Percentiles rank a stretch among this genome's conserved stretches.
These are phyloP conservation scores for Claviceps sp. DNA, from an alignment of 2,329 filamentous ascomycete species.

Conservation along the genomic window DNA sequence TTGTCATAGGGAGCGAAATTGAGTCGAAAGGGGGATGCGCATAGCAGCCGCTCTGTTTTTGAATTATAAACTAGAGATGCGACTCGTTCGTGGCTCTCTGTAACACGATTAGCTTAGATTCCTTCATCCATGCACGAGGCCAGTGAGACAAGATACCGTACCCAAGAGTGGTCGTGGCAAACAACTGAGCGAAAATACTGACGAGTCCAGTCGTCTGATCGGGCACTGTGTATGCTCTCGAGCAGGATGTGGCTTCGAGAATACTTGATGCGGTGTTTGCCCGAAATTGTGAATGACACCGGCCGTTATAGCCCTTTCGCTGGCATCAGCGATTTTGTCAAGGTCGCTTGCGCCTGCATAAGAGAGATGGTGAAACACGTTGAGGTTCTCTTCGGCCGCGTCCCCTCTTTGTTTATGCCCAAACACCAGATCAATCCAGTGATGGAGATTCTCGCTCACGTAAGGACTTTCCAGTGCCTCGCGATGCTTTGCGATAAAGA, in stretches of 20 bases:
- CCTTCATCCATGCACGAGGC: neutral
- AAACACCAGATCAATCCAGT: slow-evolving; percentile 95
- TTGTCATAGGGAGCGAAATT: slow-evolving; percentile 89
- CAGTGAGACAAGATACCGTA: slow-evolving; percentile 17
- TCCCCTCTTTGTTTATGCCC: slow-evolving; percentile 90
- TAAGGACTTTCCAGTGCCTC: slow-evolving; percentile 89
- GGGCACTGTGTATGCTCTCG: slow-evolving; percentile 56
- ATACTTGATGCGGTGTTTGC: slow-evolving; percentile 92
- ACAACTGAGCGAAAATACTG: slow-evolving; percentile 61
- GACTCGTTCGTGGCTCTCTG: slow-evolving; percentile 63
- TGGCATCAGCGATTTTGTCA: slow-evolving; percentile 77
- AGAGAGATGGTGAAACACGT: slow-evolving; percentile 91
- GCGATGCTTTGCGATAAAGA: slow-evolving; percentile 92
- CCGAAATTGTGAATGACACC: slow-evolving; percentile 98
- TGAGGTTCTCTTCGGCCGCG: slow-evolving; percentile 77
- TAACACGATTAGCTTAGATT: neutral
- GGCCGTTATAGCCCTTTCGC: slow-evolving; percentile 78
- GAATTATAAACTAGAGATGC: slow-evolving; percentile 64
- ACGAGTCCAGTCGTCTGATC: slow-evolving; percentile 59
- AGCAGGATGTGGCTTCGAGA: slow-evolving; percentile 65
- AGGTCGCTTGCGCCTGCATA: slow-evolving; percentile 90
- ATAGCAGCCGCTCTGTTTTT: slow-evolving; percentile 72
- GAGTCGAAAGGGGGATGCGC: slow-evolving; percentile 68
- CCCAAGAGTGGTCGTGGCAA: slow-evolving; percentile 66
- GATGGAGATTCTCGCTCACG: slow-evolving; percentile 77